phyloP scores from a whole-genome alignment of 768 basidiomycete genomes.

The Symmetrospora coprosmae region DNA sequence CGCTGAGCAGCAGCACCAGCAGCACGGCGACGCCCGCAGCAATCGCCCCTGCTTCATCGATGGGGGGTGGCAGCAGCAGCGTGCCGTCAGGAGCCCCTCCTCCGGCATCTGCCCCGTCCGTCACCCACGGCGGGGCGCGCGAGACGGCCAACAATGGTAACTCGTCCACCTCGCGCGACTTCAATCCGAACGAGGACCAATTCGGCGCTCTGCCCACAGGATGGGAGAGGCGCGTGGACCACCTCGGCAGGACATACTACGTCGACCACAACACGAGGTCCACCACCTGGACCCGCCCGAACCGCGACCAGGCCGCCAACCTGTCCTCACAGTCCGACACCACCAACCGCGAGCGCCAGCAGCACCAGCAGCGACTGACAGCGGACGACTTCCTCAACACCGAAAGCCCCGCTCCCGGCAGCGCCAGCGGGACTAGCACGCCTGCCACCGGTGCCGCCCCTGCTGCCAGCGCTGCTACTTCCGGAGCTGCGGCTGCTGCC shows the following conservation, averaged over 20 bases:
- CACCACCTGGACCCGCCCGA: conserved; percentile 94
- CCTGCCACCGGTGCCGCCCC: conserved; percentile 26
- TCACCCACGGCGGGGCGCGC: conserved; percentile 31
- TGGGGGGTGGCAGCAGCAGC: background rate
- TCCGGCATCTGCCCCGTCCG: conserved; percentile 14
- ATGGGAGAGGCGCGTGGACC: conserved; percentile 96
- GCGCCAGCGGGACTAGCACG: conserved; percentile 39
- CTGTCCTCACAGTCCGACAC: conserved; percentile 52
- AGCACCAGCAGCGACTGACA: conserved; percentile 39
- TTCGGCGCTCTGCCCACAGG: conserved; percentile 75
- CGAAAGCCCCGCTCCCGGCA: conserved; percentile 37
- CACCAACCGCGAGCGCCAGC: conserved; percentile 58
- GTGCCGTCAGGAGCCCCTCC: background rate
- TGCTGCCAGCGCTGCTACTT: conserved; percentile 26
- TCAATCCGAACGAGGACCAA: conserved; percentile 90
- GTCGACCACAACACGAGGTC: conserved; percentile 96
- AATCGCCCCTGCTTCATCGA: background rate
- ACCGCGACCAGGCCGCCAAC: conserved; percentile 62
- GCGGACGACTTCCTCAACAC: conserved; percentile 35
- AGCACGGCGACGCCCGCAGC: conserved; percentile 26
- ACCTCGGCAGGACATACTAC: conserved; percentile 88
- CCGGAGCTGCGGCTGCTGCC: conserved; percentile 32
- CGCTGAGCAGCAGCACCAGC: conserved; percentile 22
- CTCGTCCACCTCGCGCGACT: conserved; percentile 9
- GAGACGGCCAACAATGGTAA: conserved; percentile 24